Evolutionary conservation across 2,329 filamentous ascomycete genomes (phyloP), one percentile per base, ranked within the genome.

Genomic region (Ampelomyces quisqualis): DNA sequence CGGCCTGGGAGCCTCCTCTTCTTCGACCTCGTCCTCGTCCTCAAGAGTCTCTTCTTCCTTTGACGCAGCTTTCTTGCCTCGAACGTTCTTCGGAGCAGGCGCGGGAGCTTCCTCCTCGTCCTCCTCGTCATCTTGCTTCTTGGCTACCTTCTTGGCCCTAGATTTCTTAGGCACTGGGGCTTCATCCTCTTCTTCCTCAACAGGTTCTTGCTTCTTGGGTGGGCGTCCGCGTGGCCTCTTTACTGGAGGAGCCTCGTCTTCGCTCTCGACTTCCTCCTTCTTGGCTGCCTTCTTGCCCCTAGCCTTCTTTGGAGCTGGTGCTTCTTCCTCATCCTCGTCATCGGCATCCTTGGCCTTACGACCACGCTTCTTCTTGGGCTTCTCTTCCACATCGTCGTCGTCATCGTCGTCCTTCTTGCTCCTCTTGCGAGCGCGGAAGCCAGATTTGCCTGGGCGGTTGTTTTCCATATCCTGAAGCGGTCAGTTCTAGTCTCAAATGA

Each of bases 371-470:
- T 71, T 71, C 60, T 73, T 74, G 13, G 68, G 56, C 26, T 64
- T 60, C 42, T 67, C 68, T 15, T 45, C 51, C 4, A 47, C 52
- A 37, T 59, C 59, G 18, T 55, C 53, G 13, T 53, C 55, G 5
- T 58, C n/a, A n/a, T n/a, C 43, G n/a, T 53, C 56, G 14, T 49
- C 50, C 18, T 60, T 61, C 24, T 60, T 62, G 13, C 27, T 58
- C 38, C 60, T 62, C 51, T 67, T 65, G 43, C 62, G 64, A 28
- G 49, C 44, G 60, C 51, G 51, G 40, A 86, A 87, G 17, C 85
- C 84, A 44, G 72, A 77, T 56, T 77, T 73, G 11, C 86, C 86
- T 3, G 80, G 83, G 14, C 78, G 75, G 63, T 93, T 94, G 70
- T 81, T 79, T 60, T 86, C 85, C 3, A 80, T 73, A 52, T 94